Percentiles rank a stretch among this genome's conserved stretches.
phyloP scores from a whole-genome alignment of 2,329 filamentous ascomycete species.

The Chalara sp. region DNA sequence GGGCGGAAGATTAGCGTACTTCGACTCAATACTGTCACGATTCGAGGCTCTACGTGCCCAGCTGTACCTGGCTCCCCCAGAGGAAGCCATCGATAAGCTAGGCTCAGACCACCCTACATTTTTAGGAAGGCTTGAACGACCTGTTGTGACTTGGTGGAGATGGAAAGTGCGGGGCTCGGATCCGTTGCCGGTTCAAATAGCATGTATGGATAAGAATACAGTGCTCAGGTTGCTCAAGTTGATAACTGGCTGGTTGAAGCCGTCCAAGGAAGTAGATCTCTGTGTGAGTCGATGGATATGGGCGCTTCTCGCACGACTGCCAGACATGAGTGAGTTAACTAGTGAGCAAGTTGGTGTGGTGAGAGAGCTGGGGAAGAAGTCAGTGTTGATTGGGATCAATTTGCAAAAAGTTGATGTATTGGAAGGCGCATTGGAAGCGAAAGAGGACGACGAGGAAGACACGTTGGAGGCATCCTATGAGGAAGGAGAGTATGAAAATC shows the following conservation, averaged over 20 bases:
- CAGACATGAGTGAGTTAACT: constrained; percentile 67
- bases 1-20: constrained; percentile 49
- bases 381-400: constrained; percentile 44
- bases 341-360: constrained; percentile 70
- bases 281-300: constrained; percentile 79
- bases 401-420: constrained; percentile 26
- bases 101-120: constrained; percentile 41
- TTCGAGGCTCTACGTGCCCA: constrained; percentile 59
- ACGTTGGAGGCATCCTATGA: constrained; percentile 16
- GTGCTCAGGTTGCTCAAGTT: constrained; percentile 61
- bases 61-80: constrained; percentile 50
- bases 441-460: constrained; percentile 31
- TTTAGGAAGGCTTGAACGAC: constrained; percentile 29
- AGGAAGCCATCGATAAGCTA: constrained; percentile 45
- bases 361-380: constrained; percentile 72
- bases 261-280: constrained; percentile 52
- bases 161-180: constrained; percentile 44
- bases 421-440: constrained; percentile 37
- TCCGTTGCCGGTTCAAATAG: constrained; percentile 52
- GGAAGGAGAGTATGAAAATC: constrained; percentile 11
- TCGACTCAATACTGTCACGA: constrained; percentile 54
- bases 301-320: constrained; percentile 70
- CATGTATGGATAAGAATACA: constrained; percentile 58
- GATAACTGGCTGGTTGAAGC: constrained; percentile 53
- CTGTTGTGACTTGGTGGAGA: constrained; percentile 45